Base-by-base conservation (phyloP, 1,284 basidiomycete species). In the Rhodotorula sp. region DNA sequence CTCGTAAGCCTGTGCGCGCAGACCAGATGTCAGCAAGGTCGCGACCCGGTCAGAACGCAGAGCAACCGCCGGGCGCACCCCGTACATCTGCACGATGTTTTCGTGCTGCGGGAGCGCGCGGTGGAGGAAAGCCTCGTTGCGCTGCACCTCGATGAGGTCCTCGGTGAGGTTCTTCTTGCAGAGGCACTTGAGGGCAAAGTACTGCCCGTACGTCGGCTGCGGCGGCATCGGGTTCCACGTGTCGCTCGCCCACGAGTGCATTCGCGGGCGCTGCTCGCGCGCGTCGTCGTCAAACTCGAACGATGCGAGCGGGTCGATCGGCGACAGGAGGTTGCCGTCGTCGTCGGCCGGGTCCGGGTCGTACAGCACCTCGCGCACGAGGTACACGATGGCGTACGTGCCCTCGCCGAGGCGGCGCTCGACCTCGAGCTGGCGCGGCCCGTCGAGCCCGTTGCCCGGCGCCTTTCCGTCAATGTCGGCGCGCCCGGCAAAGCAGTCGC, bases 171-270 rank as follows among this genome's bases (percentile, higher is more conserved):
- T 90, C 64, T 89, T 90, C 82, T 96, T 98, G 81, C 91, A 94
- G 70, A 99, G 85, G 82, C 93, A 93, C 85, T 99, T 99, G 83
- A 99, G 88, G 25, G 96, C 95, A 81, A 91, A 99, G 81, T 97
- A 89, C 70, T 90, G 86, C 45, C 91, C 92, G 77, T 94, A 92
- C 16, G 70, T 71, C 52, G 72, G 70, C 27, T 55, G 53, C 23
- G 64, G 53, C n/a, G 69, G 61, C n/a, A 61, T 45, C 54, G 50
- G 64, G 63, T 59, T 49, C 58, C 60, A 62, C 25, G 44, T 57
- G 59, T 73, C 66, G 34, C 68, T 67, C 25, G 64, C 64, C 74
- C 78, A 74, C 82, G 81, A 74, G 77, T 77, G 61, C 80, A 79
- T 60, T 78, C 81, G 71, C 27, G 68, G 67, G 14, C 85, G 87